Evolutionary conservation across 163 green algal species (phyloP).

Genomic region (Trebouxiophyceae sp.): DNA sequence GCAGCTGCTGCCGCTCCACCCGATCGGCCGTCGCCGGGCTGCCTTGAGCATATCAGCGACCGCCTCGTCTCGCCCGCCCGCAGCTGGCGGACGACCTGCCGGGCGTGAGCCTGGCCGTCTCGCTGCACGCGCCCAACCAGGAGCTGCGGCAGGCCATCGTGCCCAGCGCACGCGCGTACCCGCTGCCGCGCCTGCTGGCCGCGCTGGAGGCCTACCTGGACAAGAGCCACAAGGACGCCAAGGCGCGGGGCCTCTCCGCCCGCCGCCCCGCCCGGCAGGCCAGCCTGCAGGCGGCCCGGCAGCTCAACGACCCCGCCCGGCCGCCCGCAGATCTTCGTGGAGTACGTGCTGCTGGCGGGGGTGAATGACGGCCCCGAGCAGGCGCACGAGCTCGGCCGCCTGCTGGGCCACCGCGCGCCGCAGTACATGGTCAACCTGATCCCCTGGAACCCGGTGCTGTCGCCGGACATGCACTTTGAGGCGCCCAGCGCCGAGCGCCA

Average conservation of each 20-base stretch:
- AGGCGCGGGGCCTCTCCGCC: no score
- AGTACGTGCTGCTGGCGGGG: conserved; percentile 89
- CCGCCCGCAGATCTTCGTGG: conserved; percentile 69
- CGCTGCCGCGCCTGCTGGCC: conserved; percentile 72
- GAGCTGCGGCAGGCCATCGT: conserved; percentile 84
- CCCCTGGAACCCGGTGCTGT: conserved; percentile 71
- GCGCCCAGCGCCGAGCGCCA: conserved; percentile 40
- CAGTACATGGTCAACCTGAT: conserved; percentile 77
- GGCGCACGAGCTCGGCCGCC: conserved; percentile 73
- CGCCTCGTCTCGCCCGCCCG: no score
- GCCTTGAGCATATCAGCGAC: no score
- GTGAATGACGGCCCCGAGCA: conserved; percentile 78
- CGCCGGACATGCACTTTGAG: conserved; percentile 23
- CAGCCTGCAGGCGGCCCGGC: no score
- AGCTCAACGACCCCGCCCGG: no score
- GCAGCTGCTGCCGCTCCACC: neutral
- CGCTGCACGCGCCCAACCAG: conserved; percentile 90
- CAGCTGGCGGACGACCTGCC: conserved; percentile 60
- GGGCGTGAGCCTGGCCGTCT: conserved; percentile 86
- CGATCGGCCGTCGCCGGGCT: neutral
- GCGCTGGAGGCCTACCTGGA: conserved; percentile 67
- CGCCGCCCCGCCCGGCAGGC: no score
- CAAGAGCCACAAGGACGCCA: neutral
- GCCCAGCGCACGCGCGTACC: conserved; percentile 78
- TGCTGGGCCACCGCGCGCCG: conserved; percentile 47